Evolutionary conservation across 305 asterid species (phyloP).

Genomic region (Nicotiana rustica): DNA sequence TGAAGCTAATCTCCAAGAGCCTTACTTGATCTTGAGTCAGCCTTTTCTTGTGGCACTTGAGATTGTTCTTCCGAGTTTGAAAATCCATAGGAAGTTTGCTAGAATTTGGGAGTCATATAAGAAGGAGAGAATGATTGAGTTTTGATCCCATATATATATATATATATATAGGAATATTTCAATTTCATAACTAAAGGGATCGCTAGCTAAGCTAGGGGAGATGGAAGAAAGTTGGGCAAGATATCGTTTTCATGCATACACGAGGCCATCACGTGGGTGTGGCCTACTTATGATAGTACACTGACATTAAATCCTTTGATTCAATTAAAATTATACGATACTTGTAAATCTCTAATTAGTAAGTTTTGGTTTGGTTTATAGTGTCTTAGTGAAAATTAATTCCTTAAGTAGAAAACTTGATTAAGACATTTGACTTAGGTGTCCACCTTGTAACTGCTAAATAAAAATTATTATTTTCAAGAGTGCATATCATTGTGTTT

Average conservation of each 20-base stretch:
- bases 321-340: neutral
- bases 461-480: neutral
- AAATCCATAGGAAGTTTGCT: conserved; percentile 41
- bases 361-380: neutral
- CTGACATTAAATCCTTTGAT: neutral
- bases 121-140: neutral
- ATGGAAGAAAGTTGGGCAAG: conserved; percentile 35
- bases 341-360: neutral
- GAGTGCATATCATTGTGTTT: neutral
- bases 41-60: conserved; percentile 58
- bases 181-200: neutral
- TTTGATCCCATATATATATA: neutral
- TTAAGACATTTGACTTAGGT: too few species aligned
- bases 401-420: neutral
- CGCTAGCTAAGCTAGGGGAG: neutral
- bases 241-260: conserved; percentile 33
- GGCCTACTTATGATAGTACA: conserved; percentile 33
- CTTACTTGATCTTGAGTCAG: conserved; percentile 65
- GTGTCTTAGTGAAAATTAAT: neutral
- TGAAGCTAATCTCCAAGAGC: conserved; percentile 71
- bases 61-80: conserved; percentile 40
- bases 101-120: conserved; percentile 9
- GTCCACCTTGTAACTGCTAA: neutral
- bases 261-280: conserved; percentile 39
- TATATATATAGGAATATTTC: neutral